A percentile compares a stretch with the other conserved stretches of the same genome.
Evolutionary conservation across 768 basidiomycete species (phyloP).

Genomic region (Mycena filopes): DNA sequence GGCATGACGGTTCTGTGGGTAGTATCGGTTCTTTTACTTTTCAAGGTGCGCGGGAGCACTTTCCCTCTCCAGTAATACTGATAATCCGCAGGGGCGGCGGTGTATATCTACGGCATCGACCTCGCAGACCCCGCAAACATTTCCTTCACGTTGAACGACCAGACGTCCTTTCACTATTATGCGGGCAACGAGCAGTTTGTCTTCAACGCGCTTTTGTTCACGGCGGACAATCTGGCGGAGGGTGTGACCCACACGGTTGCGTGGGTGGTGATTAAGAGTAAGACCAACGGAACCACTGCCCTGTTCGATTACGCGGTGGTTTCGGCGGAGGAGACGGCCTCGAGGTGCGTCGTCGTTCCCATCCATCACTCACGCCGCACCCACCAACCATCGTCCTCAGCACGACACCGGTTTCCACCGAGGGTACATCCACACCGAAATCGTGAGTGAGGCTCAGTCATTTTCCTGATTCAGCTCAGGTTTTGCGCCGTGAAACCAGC

Average conservation of each 20-base stretch:
- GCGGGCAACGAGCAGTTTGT: neutral
- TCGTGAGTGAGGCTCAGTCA: no score
- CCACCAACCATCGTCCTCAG: no score
- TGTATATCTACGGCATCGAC: constrained; percentile 3
- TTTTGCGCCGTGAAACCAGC: no score
- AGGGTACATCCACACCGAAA: neutral
- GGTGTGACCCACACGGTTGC: neutral
- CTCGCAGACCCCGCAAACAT: neutral
- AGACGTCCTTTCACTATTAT: neutral
- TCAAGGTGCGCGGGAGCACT: neutral
- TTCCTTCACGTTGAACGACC: neutral
- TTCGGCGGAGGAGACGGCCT: neutral
- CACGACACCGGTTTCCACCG: neutral
- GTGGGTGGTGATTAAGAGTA: neutral
- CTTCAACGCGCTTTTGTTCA: neutral
- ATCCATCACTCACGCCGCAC: no score
- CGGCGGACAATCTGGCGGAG: neutral
- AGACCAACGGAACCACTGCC: neutral
- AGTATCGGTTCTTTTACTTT: neutral
- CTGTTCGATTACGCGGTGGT: constrained; percentile 3
- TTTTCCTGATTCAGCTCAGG: no score
- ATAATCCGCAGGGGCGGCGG: neutral
- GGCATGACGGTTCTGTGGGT: constrained; percentile 3
- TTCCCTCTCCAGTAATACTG: no score
- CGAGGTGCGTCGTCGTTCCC: neutral